These are phyloP conservation scores for Stropharia rugosoannulata DNA, from an alignment of 768 basidiomycete species.

Conservation along the genomic window DNA sequence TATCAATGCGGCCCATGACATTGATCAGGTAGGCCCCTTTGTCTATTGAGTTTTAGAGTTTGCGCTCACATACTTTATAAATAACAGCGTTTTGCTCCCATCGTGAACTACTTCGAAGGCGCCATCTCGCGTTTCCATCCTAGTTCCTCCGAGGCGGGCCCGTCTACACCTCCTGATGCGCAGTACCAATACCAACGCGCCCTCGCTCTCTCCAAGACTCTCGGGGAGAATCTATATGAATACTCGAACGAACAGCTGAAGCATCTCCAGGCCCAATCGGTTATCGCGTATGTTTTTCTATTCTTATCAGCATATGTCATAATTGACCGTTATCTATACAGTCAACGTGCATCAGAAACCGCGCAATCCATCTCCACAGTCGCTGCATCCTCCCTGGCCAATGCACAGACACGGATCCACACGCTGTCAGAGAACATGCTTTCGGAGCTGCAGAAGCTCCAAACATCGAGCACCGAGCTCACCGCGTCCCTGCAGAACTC, in stretches of 20 bases:
- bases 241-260: constrained; percentile 74
- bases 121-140: constrained; percentile 47
- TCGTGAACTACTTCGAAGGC: constrained; percentile 70
- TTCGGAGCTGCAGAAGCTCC: constrained; percentile 62
- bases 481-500: constrained; percentile 40
- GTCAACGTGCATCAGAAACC: constrained; percentile 69
- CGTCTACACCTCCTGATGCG: constrained; percentile 47
- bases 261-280: constrained; percentile 64
- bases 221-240: constrained; percentile 60
- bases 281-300: constrained; percentile 50
- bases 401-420: constrained; percentile 58
- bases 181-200: constrained; percentile 82
- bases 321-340: constrained; percentile 23
- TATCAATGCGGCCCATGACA: constrained; percentile 57
- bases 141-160: constrained; percentile 40
- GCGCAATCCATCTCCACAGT: constrained; percentile 61
- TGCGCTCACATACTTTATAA: constrained; percentile 1
- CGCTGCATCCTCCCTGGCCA: constrained; percentile 53
- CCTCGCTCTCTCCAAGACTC: constrained; percentile 58
- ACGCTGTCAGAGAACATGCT: constrained; percentile 66
- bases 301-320: neutral
- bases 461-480: constrained; percentile 53
- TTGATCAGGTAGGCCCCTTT: constrained; percentile 60
- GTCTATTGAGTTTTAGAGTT: constrained; percentile 8
- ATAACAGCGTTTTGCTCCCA: constrained; percentile 63